Evolutionary conservation across 2,329 filamentous ascomycete species (phyloP).

Genomic region (Aspergillus tubingensis): DNA sequence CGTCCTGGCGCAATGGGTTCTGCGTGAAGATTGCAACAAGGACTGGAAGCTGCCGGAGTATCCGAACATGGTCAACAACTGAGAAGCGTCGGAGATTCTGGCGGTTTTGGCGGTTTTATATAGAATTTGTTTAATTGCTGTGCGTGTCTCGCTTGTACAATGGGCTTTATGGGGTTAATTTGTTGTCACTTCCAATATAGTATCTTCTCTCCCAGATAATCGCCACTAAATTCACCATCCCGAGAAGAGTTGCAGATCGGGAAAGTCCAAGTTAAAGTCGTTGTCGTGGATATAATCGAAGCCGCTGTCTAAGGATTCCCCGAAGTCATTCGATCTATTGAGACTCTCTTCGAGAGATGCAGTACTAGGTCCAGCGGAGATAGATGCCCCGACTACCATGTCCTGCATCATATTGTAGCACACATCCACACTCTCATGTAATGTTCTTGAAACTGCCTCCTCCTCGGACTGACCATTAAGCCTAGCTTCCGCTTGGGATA

Average conservation of each 20-base stretch:
- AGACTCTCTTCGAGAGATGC: not conserved
- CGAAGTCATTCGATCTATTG: not conserved
- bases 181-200: too few species aligned
- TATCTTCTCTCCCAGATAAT: too few species aligned
- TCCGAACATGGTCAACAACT: not conserved
- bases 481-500: conserved; percentile 25
- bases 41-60: conserved; percentile 45
- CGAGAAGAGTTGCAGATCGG: not conserved
- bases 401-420: conserved; percentile 10
- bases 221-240: not conserved
- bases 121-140: not conserved
- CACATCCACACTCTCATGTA: not conserved
- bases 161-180: too few species aligned
- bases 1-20: conserved; percentile 31
- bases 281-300: not conserved
- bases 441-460: conserved; percentile 5
- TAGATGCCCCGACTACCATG: not conserved
- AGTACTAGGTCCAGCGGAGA: not conserved
- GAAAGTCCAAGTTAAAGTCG: conserved; percentile 3
- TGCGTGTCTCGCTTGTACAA: not conserved
- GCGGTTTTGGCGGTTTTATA: not conserved
- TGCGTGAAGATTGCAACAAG: conserved; percentile 33
- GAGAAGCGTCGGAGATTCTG: not conserved
- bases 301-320: not conserved
- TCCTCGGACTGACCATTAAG: conserved; percentile 11